Percentiles rank a stretch among this genome's conserved stretches.
These are phyloP conservation scores for Scedosporium boydii DNA, from an alignment of 2,329 filamentous ascomycete genomes.

Conservation along the genomic window DNA sequence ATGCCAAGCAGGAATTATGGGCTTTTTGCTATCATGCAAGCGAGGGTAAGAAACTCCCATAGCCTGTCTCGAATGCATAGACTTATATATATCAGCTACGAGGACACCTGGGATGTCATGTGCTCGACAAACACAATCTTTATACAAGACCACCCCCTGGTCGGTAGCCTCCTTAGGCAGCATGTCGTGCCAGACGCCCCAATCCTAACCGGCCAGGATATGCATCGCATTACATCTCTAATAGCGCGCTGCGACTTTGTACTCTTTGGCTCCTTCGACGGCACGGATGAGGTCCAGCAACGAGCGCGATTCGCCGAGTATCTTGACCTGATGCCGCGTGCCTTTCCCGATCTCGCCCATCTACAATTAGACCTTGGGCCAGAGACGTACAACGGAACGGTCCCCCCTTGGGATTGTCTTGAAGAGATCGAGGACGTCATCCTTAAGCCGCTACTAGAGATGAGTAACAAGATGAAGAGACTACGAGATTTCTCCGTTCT, in stretches of 20 bases:
- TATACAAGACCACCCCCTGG: neutral
- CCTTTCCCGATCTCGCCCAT: neutral
- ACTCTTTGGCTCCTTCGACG: neutral
- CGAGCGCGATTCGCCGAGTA: neutral
- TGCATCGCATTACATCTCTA: neutral
- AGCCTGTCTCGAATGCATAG: neutral
- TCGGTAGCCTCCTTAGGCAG: neutral
- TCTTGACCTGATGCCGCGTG: neutral
- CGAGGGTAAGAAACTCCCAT: conserved; percentile 13
- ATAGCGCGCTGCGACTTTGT: neutral
- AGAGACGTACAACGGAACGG: neutral
- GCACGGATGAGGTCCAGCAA: neutral
- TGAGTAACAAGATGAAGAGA: neutral
- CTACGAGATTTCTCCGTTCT: neutral
- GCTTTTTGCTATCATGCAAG: conserved; percentile 19
- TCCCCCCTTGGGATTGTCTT: neutral
- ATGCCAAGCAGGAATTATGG: conserved; percentile 18
- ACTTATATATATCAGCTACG: neutral
- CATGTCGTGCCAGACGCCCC: neutral
- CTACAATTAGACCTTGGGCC: neutral
- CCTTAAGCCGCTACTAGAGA: neutral
- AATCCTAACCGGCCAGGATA: neutral
- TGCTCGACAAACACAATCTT: neutral
- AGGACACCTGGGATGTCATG: neutral
- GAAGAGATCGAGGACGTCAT: neutral